Conservation (phyloP, 306 rosid genomes). For the Acmispon strigosus region DNA sequence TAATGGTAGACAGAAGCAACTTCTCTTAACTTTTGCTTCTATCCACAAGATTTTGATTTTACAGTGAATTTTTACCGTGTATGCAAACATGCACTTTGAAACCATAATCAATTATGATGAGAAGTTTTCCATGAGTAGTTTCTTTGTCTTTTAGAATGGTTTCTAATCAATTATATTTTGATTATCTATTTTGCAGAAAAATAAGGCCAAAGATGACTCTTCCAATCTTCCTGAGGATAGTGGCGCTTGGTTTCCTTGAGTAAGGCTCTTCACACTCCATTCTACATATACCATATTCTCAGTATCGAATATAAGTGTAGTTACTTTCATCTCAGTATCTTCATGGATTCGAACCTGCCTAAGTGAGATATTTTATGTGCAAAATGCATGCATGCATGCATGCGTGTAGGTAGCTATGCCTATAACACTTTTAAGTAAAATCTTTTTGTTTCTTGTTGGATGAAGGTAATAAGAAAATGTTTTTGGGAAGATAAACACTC, state of each 20-base stretch:
- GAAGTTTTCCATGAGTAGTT: no score
- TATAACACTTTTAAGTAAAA: background rate
- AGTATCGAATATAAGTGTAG: background rate
- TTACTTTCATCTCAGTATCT: background rate
- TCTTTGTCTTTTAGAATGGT: no score
- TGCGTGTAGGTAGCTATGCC: background rate
- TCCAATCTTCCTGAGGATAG: slow-evolving; percentile 66
- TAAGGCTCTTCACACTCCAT: slow-evolving; percentile 33
- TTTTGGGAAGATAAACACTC: background rate
- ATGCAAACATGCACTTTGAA: no score
- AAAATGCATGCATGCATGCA: slow-evolving; percentile 32
- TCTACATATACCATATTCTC: background rate
- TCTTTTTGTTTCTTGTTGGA: background rate
- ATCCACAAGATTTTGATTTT: no score
- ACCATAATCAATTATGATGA: no score
- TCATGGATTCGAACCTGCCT: background rate
- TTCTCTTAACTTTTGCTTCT: no score
- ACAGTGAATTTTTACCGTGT: no score
- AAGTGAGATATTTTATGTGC: background rate
- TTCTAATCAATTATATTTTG: background rate
- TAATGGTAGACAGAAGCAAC: no score
- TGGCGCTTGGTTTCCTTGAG: slow-evolving; percentile 87
- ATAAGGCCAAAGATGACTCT: slow-evolving; percentile 91
- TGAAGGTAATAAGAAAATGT: background rate
- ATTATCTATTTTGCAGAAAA: slow-evolving; percentile 46